A percentile compares a stretch with the other conserved stretches of the same genome.
phyloP scores from a whole-genome alignment of 2,329 filamentous ascomycete species.

The Sporothrix inflata region DNA sequence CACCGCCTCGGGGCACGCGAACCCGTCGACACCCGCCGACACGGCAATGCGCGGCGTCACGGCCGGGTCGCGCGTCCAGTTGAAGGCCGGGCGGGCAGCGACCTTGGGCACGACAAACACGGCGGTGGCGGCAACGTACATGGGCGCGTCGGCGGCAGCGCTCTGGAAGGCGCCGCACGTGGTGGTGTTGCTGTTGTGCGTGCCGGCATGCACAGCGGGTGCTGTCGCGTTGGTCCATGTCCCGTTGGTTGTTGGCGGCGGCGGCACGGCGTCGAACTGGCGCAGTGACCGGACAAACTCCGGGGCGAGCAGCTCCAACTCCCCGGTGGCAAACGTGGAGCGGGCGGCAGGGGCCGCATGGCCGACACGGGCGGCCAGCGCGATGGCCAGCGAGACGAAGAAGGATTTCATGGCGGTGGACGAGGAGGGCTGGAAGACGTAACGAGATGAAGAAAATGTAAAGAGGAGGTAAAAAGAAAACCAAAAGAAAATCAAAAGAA shows the following conservation, averaged over 20 bases:
- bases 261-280: neutral
- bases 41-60: conserved; percentile 30
- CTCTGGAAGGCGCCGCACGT: conserved; percentile 29
- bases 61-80: conserved; percentile 22
- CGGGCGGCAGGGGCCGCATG: neutral
- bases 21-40: conserved; percentile 27
- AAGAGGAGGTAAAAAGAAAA: neutral
- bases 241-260: neutral
- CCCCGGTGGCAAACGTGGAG: neutral
- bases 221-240: neutral
- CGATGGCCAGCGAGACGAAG: conserved; percentile 7
- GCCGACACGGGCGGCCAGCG: neutral
- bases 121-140: conserved; percentile 25
- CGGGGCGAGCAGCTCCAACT: neutral
- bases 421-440: neutral
- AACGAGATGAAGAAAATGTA: neutral
- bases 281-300: neutral
- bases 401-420: neutral
- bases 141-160: conserved; percentile 10
- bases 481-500: neutral
- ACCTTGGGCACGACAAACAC: conserved; percentile 25
- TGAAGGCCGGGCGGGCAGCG: conserved; percentile 22
- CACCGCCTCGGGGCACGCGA: conserved; percentile 26
- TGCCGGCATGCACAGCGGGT: neutral
- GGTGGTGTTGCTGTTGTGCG: conserved; percentile 22